Percentiles rank a stretch among this genome's conserved stretches.
These are phyloP conservation scores for Penicillium subrubescens DNA, from an alignment of 495 filamentous ascomycete species.

Conservation along the genomic window DNA sequence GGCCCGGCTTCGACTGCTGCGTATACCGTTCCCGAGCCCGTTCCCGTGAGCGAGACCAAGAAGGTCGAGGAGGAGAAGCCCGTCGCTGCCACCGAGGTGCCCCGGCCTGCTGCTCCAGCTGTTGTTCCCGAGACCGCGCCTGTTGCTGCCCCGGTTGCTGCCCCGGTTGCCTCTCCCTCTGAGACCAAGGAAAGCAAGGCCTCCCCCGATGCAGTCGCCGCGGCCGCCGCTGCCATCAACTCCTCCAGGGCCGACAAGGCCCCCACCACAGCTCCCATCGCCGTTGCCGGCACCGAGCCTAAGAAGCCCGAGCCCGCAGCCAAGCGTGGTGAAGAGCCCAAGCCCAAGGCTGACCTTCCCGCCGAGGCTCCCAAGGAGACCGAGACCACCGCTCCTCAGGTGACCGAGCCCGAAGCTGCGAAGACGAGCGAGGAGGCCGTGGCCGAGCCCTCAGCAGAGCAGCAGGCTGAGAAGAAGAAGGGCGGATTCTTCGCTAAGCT, in stretches of 20 bases:
- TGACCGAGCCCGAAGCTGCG: slow-evolving; percentile 10
- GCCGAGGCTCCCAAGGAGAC: slow-evolving; percentile 51
- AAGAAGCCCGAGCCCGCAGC: slow-evolving; percentile 32
- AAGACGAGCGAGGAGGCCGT: slow-evolving; percentile 17
- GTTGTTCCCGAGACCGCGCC: slow-evolving; percentile 20
- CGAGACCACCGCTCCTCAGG: slow-evolving; percentile 30
- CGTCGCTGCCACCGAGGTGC: slow-evolving; percentile 41
- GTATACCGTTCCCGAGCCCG: slow-evolving; percentile 27
- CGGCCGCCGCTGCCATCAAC: slow-evolving; percentile 30
- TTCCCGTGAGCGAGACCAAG: slow-evolving; percentile 46
- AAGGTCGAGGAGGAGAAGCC: slow-evolving; percentile 65
- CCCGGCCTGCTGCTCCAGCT: slow-evolving; percentile 57
- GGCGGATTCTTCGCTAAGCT: slow-evolving; percentile 32
- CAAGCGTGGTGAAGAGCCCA: slow-evolving; percentile 28
- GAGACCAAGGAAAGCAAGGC: slow-evolving; percentile 8
- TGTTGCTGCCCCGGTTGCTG: background rate
- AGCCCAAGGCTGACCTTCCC: slow-evolving; percentile 4
- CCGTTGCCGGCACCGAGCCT: slow-evolving; percentile 21
- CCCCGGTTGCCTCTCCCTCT: background rate
- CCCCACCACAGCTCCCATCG: slow-evolving; percentile 13
- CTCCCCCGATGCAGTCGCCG: slow-evolving; percentile 30
- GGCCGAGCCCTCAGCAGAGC: slow-evolving; percentile 14
- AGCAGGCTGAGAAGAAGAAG: slow-evolving; percentile 30
- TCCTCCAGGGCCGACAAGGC: slow-evolving; percentile 27
- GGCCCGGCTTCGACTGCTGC: slow-evolving; percentile 31